A percentile compares a stretch with the other conserved stretches of the same genome.
Evolutionary conservation across 345 rosid species (phyloP).

Genomic region (Iberis pinnata): DNA sequence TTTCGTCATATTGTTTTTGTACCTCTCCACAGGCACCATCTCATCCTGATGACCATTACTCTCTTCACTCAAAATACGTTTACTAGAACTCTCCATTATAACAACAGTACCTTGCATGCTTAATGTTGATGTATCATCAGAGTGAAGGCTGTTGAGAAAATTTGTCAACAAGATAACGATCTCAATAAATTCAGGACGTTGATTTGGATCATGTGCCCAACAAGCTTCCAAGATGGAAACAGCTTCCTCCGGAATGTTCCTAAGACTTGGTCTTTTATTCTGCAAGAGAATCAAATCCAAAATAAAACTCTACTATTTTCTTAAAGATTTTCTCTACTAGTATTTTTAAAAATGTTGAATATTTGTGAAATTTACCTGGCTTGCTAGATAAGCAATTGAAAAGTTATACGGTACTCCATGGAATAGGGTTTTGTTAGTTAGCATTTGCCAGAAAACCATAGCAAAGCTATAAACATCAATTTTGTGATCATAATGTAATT

Average conservation of each 20-base stretch:
- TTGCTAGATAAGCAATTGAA: slow-evolving; percentile 35
- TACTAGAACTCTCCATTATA: not conserved
- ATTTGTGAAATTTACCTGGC: slow-evolving; percentile 23
- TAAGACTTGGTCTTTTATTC: slow-evolving; percentile 52
- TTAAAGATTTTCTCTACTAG: not conserved
- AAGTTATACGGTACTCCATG: slow-evolving; percentile 18
- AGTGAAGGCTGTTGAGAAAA: not conserved
- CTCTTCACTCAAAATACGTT: too few relatives aligned
- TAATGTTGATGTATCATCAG: not conserved
- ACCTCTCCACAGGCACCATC: not conserved
- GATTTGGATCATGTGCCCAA: not conserved
- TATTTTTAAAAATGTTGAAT: not conserved
- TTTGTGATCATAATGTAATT: slow-evolving; percentile 57
- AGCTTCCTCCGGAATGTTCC: slow-evolving; percentile 32
- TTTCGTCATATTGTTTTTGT: not conserved
- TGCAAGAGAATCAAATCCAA: slow-evolving; percentile 16
- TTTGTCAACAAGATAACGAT: too few relatives aligned
- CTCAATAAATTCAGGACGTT: not conserved
- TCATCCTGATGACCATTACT: not conserved
- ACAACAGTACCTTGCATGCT: not conserved
- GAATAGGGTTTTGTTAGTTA: slow-evolving; percentile 49
- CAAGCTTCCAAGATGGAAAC: slow-evolving; percentile 22
- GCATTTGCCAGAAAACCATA: slow-evolving; percentile 58
- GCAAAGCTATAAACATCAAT: slow-evolving; percentile 68
- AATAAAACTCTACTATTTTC: not conserved